Percentiles rank a stretch among this genome's conserved stretches.
Conservation (phyloP, 257 asterid species). For the Przewalskia tangutica region DNA sequence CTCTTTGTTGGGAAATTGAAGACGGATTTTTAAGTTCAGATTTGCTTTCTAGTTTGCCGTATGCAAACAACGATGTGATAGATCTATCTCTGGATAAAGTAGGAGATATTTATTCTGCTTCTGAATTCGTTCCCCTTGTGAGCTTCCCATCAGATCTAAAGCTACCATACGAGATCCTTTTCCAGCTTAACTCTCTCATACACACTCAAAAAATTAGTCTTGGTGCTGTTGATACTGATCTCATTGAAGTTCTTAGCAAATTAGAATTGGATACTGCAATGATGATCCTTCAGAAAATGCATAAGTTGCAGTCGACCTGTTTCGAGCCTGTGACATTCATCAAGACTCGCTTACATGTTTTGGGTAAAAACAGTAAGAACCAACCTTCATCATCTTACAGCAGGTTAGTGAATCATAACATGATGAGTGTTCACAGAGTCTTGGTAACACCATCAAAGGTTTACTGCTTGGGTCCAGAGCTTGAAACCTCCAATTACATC, state of each 20-base stretch:
- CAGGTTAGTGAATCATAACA: slow-evolving; percentile 32
- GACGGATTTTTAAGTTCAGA: slow-evolving; percentile 32
- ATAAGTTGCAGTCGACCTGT: slow-evolving; percentile 55
- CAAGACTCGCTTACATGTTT: slow-evolving; percentile 17
- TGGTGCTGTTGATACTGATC: slow-evolving; percentile 42
- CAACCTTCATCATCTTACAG: slow-evolving; percentile 20
- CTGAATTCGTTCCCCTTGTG: slow-evolving; percentile 63
- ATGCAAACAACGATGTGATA: slow-evolving; percentile 24
- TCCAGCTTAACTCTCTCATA: slow-evolving; percentile 76
- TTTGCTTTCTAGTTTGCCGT: slow-evolving; percentile 40
- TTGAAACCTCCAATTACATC: slow-evolving; percentile 75
- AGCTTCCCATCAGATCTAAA: slow-evolving; percentile 19
- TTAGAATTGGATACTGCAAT: slow-evolving; percentile 40
- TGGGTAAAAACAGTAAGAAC: slow-evolving; percentile 17
- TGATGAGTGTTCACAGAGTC: slow-evolving; percentile 79
- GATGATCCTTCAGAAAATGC: slow-evolving; percentile 54
- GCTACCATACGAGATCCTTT: slow-evolving; percentile 65
- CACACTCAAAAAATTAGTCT: slow-evolving; percentile 75
- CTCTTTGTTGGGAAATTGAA: slow-evolving; percentile 62
- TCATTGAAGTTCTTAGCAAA: slow-evolving; percentile 41
- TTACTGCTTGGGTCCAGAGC: slow-evolving; percentile 90
- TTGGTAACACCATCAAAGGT: slow-evolving; percentile 73
- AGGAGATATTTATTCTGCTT: slow-evolving; percentile 20
- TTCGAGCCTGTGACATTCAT: slow-evolving; percentile 54
- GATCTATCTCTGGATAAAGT: slow-evolving; percentile 39